A percentile compares a stretch with the other conserved stretches of the same genome.
Evolutionary conservation across 1,284 basidiomycete genomes (phyloP).

Genomic region (Puccinia triticina): DNA sequence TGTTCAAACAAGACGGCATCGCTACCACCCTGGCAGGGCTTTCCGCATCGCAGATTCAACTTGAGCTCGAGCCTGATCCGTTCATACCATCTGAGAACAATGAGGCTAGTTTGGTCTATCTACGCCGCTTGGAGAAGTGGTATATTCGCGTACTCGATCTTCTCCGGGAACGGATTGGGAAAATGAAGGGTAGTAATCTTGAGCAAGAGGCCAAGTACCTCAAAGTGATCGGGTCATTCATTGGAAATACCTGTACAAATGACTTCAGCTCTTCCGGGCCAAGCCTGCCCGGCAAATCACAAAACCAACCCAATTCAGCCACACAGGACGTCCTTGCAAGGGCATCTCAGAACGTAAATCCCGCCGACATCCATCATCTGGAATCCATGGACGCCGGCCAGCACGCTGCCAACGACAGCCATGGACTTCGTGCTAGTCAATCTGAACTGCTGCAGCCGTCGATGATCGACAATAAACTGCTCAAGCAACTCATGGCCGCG

Average conservation of each 20-base stretch:
- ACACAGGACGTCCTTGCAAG: background rate
- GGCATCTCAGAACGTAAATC: background rate
- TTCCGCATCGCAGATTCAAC: slow-evolving; percentile 54
- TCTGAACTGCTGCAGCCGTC: slow-evolving; percentile 9
- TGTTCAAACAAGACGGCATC: slow-evolving; percentile 74
- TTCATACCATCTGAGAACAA: slow-evolving; percentile 61
- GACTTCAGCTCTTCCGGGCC: slow-evolving; percentile 25
- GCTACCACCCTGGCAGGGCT: slow-evolving; percentile 61
- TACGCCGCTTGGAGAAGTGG: slow-evolving; percentile 79
- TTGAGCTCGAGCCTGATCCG: slow-evolving; percentile 63
- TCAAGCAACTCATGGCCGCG: slow-evolving; percentile 69
- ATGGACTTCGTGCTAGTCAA: background rate
- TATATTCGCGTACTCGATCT: slow-evolving; percentile 75
- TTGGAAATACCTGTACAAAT: slow-evolving; percentile 51
- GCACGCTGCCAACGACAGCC: background rate
- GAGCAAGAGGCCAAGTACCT: slow-evolving; percentile 56
- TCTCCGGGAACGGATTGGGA: slow-evolving; percentile 61
- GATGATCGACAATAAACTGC: slow-evolving; percentile 54
- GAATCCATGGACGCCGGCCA: background rate
- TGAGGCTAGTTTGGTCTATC: slow-evolving; percentile 65
- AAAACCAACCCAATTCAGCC: background rate
- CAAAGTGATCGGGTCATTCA: slow-evolving; percentile 54
- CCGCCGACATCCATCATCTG: background rate
- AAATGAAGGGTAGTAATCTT: slow-evolving; percentile 54
- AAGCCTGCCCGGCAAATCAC: slow-evolving; percentile 3